phyloP scores from a whole-genome alignment of 805 yeast genomes.

The Myxozyma kluyveri region DNA sequence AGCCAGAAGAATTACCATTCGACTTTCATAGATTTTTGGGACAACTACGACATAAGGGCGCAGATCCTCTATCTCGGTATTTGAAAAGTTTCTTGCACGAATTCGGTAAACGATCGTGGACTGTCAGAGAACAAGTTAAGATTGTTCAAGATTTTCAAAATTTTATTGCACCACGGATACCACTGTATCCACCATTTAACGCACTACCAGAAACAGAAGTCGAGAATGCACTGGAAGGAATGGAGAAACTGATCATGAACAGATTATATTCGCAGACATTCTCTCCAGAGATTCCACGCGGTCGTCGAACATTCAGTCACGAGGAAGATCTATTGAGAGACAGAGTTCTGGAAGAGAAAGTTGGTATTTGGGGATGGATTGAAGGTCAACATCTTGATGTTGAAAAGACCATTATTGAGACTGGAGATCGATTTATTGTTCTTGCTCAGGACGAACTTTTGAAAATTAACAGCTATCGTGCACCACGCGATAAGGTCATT shows the following conservation, averaged over 20 bases:
- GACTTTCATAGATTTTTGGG: constrained; percentile 80
- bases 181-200: constrained; percentile 68
- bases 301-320: constrained; percentile 53
- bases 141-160: constrained; percentile 70
- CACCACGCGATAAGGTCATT: constrained; percentile 92
- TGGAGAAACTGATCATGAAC: constrained; percentile 90
- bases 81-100: constrained; percentile 69
- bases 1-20: constrained; percentile 46
- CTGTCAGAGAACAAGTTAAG: constrained; percentile 73
- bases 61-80: constrained; percentile 86
- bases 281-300: constrained; percentile 63
- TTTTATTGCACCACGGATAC: constrained; percentile 50
- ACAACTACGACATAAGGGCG: constrained; percentile 67
- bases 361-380: constrained; percentile 68
- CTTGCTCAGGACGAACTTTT: constrained; percentile 71
- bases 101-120: constrained; percentile 67
- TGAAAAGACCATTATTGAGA: constrained; percentile 48
- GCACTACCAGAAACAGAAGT: constrained; percentile 58
- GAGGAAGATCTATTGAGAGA: constrained; percentile 65
- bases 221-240: constrained; percentile 79
- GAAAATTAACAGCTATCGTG: constrained; percentile 77
- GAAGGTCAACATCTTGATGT: constrained; percentile 76
- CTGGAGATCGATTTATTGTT: constrained; percentile 53
- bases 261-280: constrained; percentile 73
- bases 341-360: constrained; percentile 47